Evolutionary conservation across 345 rosid genomes (phyloP), one percentile per base, ranked within the genome.

Genomic region (Dipteronia dyeriana): DNA sequence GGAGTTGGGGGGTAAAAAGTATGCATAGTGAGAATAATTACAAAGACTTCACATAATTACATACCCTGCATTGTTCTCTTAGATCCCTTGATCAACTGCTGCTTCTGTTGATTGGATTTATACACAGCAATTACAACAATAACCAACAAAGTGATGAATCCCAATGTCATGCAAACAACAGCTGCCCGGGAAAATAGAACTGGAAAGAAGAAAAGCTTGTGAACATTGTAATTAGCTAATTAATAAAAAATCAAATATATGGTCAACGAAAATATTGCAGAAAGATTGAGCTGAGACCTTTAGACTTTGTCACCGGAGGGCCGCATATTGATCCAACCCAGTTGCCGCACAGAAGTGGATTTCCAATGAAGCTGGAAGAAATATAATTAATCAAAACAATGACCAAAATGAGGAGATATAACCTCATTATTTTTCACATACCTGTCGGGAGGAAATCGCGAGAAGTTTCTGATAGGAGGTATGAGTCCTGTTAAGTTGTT

Each of bases 271-370:
- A 56, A 49, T 23, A 10, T 49, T 19, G 20, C 17, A 1, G 49
- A 49, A 49, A 64, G 47, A 53, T 38, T 6, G 10, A 60, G 23
- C 47, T 75, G 29, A 49, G 82, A 94, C 99, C 95, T 90, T 62
- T 85, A 22, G 90, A 61, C 78, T 86, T 94, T 1, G 84, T 82
- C 6, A 73, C 72, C 43, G 82, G 82, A 45, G 88, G 91, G 60
- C 86, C 89, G 71, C 98, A 94, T 8, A 90, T 81, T 16, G 97
- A 91, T 64, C 97, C 98, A 62, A 84, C 68, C 98, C 99, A 94
- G 49, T 89, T 79, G 43, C 98, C 98, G 61, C 97, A 91, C 3
- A 97, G 85, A 41, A 91, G 84, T 2, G 94, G 92, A 78, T 97
- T 97, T 47, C 98, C 98, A 4, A 83, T 56, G 72, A 89, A 97